Evolutionary conservation across 176 grass and related monocot genomes (phyloP).

Genomic region (Musa schizocarpa): DNA sequence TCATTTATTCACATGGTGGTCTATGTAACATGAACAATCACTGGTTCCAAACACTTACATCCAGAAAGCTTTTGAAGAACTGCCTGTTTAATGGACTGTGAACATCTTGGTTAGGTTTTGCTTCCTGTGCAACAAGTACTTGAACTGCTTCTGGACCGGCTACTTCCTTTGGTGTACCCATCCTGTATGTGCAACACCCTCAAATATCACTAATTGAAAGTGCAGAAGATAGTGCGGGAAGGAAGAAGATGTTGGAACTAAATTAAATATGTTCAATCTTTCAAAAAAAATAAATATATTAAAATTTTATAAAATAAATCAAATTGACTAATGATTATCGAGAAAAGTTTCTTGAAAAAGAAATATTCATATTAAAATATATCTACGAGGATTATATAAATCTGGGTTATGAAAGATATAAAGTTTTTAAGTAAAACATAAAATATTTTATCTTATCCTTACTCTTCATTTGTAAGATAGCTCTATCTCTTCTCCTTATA

Average conservation of each 20-base stretch:
- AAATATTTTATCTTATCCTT: too few species aligned
- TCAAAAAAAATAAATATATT: constrained; percentile 38
- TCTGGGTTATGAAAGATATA: too few species aligned
- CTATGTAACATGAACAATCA: not conserved
- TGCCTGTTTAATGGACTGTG: constrained; percentile 42
- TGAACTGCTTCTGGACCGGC: constrained; percentile 40
- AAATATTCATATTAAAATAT: too few species aligned
- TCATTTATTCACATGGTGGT: not conserved
- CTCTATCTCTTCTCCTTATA: too few species aligned
- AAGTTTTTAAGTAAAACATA: too few species aligned
- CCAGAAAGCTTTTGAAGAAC: constrained; percentile 61
- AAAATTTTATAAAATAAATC: too few species aligned
- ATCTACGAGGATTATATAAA: too few species aligned
- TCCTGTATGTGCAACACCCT: constrained; percentile 31
- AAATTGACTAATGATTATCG: too few species aligned
- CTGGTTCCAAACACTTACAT: not conserved
- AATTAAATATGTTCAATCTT: too few species aligned
- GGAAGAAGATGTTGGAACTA: not conserved
- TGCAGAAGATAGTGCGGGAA: not conserved
- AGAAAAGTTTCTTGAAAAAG: too few species aligned
- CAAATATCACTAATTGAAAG: not conserved
- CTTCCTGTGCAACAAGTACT: constrained; percentile 53
- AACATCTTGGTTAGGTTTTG: constrained; percentile 46
- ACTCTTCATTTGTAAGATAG: too few species aligned
- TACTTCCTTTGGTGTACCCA: constrained; percentile 84